These are phyloP conservation scores for Leccinum laetum DNA, from an alignment of 1,284 basidiomycete genomes.

Conservation along the genomic window DNA sequence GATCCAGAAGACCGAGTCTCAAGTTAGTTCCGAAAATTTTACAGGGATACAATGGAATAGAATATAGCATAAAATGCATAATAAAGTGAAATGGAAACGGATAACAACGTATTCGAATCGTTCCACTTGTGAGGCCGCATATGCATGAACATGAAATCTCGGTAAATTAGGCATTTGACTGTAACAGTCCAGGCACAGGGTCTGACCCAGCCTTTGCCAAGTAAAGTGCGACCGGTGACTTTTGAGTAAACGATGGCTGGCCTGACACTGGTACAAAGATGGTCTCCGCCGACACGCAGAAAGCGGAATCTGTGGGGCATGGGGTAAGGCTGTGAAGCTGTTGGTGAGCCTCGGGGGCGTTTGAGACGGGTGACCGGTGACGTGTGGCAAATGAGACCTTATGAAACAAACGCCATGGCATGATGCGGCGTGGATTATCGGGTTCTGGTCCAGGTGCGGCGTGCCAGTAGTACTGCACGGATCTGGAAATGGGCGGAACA, in stretches of 20 bases:
- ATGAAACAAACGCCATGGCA: constrained; percentile 8
- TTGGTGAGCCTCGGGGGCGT: neutral
- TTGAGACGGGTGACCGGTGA: constrained; percentile 3
- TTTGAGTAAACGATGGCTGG: neutral
- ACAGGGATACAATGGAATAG: neutral
- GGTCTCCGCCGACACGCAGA: constrained; percentile 24
- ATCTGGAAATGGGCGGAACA: constrained; percentile 21
- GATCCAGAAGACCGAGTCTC: neutral
- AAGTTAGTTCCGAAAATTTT: neutral
- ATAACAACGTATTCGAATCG: neutral
- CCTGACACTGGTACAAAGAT: constrained; percentile 21
- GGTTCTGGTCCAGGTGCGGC: neutral
- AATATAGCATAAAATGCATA: neutral
- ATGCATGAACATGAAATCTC: neutral
- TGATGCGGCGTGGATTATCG: constrained; percentile 4
- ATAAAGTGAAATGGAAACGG: neutral
- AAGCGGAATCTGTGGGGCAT: constrained; percentile 23
- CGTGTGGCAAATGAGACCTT: constrained; percentile 7
- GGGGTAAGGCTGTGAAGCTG: constrained; percentile 26
- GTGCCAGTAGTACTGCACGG: constrained; percentile 19
- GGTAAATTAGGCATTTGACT: neutral
- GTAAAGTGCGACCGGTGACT: neutral
- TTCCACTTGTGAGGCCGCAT: neutral
- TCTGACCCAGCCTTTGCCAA: constrained; percentile 5
- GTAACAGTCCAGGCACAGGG: constrained; percentile 17